phyloP scores from a whole-genome alignment of 495 filamentous ascomycete species.

The Penicillium samsonianum region DNA sequence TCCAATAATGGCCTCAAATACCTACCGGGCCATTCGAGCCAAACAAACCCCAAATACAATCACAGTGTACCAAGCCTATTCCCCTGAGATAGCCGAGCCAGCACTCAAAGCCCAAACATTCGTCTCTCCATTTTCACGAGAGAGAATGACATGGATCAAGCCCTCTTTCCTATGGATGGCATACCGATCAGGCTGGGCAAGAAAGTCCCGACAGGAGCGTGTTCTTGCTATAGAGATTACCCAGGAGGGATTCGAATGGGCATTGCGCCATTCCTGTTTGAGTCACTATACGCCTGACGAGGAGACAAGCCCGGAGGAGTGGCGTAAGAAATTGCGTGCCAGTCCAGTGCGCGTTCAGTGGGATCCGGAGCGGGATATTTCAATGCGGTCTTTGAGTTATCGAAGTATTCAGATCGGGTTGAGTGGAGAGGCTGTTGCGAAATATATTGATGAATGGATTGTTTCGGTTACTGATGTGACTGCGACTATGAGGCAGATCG shows the following conservation, averaged over 20 bases:
- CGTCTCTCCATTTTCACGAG: constrained; percentile 48
- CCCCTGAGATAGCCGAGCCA: constrained; percentile 50
- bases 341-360: constrained; percentile 57
- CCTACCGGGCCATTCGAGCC: constrained; percentile 56
- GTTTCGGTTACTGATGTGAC: constrained; percentile 61
- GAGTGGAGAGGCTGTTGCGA: constrained; percentile 36
- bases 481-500: constrained; percentile 47
- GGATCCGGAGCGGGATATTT: constrained; percentile 58
- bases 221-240: constrained; percentile 56
- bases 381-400: constrained; percentile 43
- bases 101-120: constrained; percentile 55
- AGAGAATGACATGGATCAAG: constrained; percentile 70
- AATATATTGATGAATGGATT: constrained; percentile 55
- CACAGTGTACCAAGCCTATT: constrained; percentile 67
- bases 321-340: constrained; percentile 29
- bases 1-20: not conserved
- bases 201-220: constrained; percentile 51
- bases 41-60: constrained; percentile 48
- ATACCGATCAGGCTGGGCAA: constrained; percentile 57
- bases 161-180: constrained; percentile 68
- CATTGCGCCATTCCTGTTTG: constrained; percentile 35
- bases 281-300: constrained; percentile 18
- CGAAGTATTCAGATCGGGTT: constrained; percentile 65
- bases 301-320: constrained; percentile 10
- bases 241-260: constrained; percentile 41